Base-by-base conservation (phyloP, 148 eudicot species). In the Rhododendron molle region DNA sequence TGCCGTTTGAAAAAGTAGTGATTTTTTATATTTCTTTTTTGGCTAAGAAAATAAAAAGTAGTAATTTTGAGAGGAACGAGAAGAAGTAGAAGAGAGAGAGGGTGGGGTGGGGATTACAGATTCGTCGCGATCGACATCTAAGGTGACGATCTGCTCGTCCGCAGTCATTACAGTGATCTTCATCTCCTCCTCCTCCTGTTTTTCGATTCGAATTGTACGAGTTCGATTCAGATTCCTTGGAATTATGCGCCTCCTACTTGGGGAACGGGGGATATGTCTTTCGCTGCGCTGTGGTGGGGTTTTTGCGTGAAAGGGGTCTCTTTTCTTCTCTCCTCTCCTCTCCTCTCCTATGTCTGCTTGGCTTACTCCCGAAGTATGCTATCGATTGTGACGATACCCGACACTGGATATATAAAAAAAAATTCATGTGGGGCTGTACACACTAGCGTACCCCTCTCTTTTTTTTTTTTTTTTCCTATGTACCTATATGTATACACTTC, bases 41-140 rank as follows among this genome's bases (percentile, higher is more conserved):
- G 44, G 44, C 44, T 40, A 40, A 40, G 56, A 52, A 15, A 49
- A 52, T 32, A 50, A 28, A 67, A 26, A 26, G 5, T 0, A n/a
- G 15, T 9, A 11, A 13, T 69, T 85, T 58, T 38, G 58, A 43
- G 13, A 43, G 71, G 81, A 16, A 26, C 5, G 80, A 40, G 50
- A 81, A 72, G 38, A 72, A 28, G 76, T 28, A 74, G 21, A n/a
- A 76, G 49, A 7, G n/a, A 47, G 54, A 49, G 54, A 49, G 15
- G 11, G 60, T 0, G 3, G 20, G 21, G 46, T 11, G 44, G 67
- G 26, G 40, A 40, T 72, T 93, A 96, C 98, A 60, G 97, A 91
- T 95, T 96, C 98, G 77, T 94, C 88, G n/a, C 89, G 95, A 77
- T 96, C 98, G 84, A 96, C 92, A 34, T 96, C 99, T 20, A 96